Evolutionary conservation across 2,329 filamentous ascomycete genomes (phyloP).

Genomic region (Trichoderma endophyticum): DNA sequence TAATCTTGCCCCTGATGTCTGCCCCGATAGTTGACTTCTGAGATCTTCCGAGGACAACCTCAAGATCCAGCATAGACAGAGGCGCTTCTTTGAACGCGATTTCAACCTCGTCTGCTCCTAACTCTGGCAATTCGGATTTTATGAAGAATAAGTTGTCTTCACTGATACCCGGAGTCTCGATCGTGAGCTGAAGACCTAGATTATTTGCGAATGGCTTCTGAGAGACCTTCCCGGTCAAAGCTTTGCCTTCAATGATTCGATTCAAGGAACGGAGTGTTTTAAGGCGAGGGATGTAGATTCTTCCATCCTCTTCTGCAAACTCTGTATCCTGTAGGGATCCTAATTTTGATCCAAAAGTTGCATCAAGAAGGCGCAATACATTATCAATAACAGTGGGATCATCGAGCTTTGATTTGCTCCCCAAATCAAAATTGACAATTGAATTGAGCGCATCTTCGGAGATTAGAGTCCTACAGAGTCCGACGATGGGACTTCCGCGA

Average conservation of each 20-base stretch:
- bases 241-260: constrained; percentile 40
- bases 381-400: constrained; percentile 18
- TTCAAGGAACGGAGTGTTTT: constrained; percentile 41
- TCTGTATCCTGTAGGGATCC: constrained; percentile 38
- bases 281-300: constrained; percentile 45
- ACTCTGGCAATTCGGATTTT: constrained; percentile 19
- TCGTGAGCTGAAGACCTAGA: constrained; percentile 24
- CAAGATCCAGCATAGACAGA: constrained; percentile 37
- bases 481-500: constrained; percentile 40
- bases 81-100: constrained; percentile 38
- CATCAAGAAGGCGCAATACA: constrained; percentile 29
- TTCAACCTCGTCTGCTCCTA: constrained; percentile 37
- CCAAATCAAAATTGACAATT: constrained; percentile 45
- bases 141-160: constrained; percentile 28
- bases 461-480: constrained; percentile 45
- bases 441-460: constrained; percentile 47
- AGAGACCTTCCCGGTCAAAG: constrained; percentile 4
- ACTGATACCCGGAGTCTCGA: constrained; percentile 28
- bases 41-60: constrained; percentile 34
- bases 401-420: constrained; percentile 22
- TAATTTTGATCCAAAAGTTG: constrained; percentile 23
- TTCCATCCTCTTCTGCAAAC: constrained; percentile 39
- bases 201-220: constrained; percentile 24
- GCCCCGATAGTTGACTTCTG: constrained; percentile 34
- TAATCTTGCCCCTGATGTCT: constrained; percentile 42